These are phyloP conservation scores for Mallotus japonicus DNA, from an alignment of 441 rosid species.

Conservation along the genomic window DNA sequence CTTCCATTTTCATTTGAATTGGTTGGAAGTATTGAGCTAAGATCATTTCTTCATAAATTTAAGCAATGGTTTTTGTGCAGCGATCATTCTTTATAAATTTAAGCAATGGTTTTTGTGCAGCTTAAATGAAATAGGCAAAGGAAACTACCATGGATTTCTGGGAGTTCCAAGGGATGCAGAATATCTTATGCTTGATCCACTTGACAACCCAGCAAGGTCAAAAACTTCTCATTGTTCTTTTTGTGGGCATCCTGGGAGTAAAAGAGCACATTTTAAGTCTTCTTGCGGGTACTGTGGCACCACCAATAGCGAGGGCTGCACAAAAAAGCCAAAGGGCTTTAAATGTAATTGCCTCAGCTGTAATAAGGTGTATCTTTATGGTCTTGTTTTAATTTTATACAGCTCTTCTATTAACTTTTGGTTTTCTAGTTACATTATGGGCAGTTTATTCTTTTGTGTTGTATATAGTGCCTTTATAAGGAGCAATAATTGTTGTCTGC, in stretches of 20 bases:
- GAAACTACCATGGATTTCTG: constrained; percentile 30
- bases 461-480: constrained; percentile 1
- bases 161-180: constrained; percentile 31
- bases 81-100: constrained; percentile 13
- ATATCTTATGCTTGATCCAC: constrained; percentile 27
- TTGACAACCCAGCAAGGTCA: constrained; percentile 37
- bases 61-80: constrained; percentile 38
- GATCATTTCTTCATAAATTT: constrained; percentile 5
- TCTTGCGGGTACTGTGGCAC: constrained; percentile 58
- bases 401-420: background rate
- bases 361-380: constrained; percentile 39
- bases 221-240: constrained; percentile 71
- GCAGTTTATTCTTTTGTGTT: background rate
- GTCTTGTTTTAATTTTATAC: background rate
- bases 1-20: constrained; percentile 14
- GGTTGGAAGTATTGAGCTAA: constrained; percentile 1
- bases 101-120: constrained; percentile 38
- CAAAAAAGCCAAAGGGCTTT: constrained; percentile 54
- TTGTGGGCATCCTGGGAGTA: constrained; percentile 90
- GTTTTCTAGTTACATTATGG: background rate
- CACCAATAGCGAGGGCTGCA: constrained; percentile 46
- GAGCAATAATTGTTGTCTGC: constrained; percentile 17
- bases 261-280: constrained; percentile 56
- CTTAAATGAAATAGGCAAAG: constrained; percentile 56
- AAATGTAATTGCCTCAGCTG: constrained; percentile 66